phyloP scores from a whole-genome alignment of 176 grass and related monocot genomes.

The Canna indica region DNA sequence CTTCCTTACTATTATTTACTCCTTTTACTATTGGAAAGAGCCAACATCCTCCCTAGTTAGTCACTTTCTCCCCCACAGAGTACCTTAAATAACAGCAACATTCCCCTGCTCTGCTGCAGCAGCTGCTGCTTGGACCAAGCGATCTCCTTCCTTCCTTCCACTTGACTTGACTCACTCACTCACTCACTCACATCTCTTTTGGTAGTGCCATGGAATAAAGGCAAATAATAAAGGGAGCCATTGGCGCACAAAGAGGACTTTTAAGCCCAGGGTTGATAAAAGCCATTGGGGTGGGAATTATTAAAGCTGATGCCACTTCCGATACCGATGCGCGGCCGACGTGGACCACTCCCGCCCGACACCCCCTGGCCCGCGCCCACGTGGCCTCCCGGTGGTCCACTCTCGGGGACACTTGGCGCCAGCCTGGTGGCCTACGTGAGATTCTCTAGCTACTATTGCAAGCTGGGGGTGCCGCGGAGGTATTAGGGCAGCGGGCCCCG shows the following conservation, averaged over 20 bases:
- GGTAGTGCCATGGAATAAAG: too few species aligned
- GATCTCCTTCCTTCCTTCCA: neutral
- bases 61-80: constrained; percentile 7
- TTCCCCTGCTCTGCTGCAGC: neutral
- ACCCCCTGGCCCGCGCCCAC: neutral
- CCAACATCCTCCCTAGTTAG: constrained; percentile 13
- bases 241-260: neutral
- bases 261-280: neutral
- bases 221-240: too few species aligned
- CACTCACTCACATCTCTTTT: too few species aligned
- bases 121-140: too few species aligned
- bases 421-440: too few species aligned
- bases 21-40: neutral
- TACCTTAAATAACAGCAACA: too few species aligned
- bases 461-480: too few species aligned
- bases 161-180: too few species aligned
- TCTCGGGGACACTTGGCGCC: too few species aligned
- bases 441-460: too few species aligned
- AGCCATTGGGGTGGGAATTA: neutral
- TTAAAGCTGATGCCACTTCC: neutral
- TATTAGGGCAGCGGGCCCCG: too few species aligned
- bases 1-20: neutral
- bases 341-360: neutral
- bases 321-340: constrained; percentile 7
- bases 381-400: neutral